Evolutionary conservation across 176 grass and related monocot species (phyloP).

Genomic region (Triticum timopheevii): DNA sequence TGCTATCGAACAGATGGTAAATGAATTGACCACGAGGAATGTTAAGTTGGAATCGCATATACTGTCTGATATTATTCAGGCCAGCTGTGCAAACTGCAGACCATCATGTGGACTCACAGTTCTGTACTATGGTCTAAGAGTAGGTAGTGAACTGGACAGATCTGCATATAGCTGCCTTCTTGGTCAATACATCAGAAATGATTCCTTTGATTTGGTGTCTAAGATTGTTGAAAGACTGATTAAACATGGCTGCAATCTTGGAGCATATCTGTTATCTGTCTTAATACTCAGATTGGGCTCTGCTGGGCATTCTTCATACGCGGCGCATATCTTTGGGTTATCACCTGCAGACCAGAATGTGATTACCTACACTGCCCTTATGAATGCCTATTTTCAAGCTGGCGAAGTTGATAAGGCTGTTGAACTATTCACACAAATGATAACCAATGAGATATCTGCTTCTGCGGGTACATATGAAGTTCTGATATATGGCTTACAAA

Average conservation of each 20-base stretch:
- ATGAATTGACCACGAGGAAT: conserved; percentile 35
- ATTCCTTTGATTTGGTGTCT: conserved; percentile 39
- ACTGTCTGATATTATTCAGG: conserved; percentile 54
- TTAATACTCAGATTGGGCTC: conserved; percentile 54
- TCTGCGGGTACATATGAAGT: conserved; percentile 60
- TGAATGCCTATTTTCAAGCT: conserved; percentile 60
- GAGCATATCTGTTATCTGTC: conserved; percentile 63
- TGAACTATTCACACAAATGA: conserved; percentile 54
- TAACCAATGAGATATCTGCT: conserved; percentile 37
- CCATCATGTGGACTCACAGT: conserved; percentile 54
- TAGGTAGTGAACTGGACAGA: conserved; percentile 45
- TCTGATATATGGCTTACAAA: conserved; percentile 64
- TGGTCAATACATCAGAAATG: conserved; percentile 59
- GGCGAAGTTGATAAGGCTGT: conserved; percentile 51
- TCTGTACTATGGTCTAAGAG: conserved; percentile 43
- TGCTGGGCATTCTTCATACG: conserved; percentile 54
- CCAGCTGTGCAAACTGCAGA: conserved; percentile 42
- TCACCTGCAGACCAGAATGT: conserved; percentile 55
- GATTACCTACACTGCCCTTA: conserved; percentile 62
- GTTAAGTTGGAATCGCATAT: conserved; percentile 49
- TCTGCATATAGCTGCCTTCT: conserved; percentile 63
- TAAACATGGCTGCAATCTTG: conserved; percentile 49
- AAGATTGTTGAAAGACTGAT: conserved; percentile 62
- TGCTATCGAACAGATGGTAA: conserved; percentile 53
- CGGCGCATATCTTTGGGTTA: conserved; percentile 51